phyloP scores from a whole-genome alignment of 768 basidiomycete species.

The Kwoniella sp. region DNA sequence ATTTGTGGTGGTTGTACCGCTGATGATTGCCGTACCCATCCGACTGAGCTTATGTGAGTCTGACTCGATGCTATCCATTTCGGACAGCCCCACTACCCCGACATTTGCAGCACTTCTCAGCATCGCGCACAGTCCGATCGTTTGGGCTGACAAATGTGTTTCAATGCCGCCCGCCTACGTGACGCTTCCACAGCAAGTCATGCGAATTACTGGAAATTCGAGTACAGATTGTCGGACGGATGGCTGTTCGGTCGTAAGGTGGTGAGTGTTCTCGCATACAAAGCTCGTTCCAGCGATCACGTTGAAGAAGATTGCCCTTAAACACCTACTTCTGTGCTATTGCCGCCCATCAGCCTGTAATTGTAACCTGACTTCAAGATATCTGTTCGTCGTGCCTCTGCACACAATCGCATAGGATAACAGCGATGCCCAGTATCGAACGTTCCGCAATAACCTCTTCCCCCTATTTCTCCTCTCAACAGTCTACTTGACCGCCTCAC shows the following conservation, averaged over 20 bases:
- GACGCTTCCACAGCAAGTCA: conserved; percentile 63
- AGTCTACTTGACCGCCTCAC: conserved; percentile 66
- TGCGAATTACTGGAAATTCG: conserved; percentile 71
- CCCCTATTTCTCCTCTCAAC: conserved; percentile 63
- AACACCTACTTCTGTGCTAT: neutral
- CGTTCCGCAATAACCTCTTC: conserved; percentile 79
- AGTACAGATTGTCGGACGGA: conserved; percentile 65
- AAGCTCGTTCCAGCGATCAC: no score
- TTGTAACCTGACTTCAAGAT: no score
- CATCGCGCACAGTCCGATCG: no score
- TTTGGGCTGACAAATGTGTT: neutral
- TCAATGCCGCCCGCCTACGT: neutral
- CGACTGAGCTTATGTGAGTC: conserved; percentile 74
- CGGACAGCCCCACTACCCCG: no score
- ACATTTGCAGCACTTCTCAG: no score
- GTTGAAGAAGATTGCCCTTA: neutral
- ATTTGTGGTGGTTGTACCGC: conserved; percentile 65
- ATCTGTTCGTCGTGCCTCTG: neutral
- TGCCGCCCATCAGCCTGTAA: no score
- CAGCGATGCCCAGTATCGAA: conserved; percentile 86
- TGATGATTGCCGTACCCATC: conserved; percentile 77
- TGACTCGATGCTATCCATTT: neutral
- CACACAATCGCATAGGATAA: conserved; percentile 67
- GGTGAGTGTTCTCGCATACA: conserved; percentile 67
- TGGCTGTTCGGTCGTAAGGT: conserved; percentile 81